Conservation (phyloP, 345 rosid genomes). For the Eucalyptus marginata region DNA sequence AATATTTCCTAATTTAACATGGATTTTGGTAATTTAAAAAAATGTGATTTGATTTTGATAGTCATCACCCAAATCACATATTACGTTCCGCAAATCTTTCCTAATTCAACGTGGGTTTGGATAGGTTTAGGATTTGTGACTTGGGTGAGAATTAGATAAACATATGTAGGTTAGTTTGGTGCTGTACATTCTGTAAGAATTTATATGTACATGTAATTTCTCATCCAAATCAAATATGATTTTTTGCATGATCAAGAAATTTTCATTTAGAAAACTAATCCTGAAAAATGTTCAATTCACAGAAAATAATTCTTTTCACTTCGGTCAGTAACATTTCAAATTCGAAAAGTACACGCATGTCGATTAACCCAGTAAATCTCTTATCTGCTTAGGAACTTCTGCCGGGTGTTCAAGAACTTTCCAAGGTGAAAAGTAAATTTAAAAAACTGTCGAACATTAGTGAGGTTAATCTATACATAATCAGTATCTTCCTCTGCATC, state of each 20-base stretch:
- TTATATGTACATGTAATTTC: not conserved
- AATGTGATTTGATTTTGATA: not conserved
- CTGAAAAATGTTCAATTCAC: not conserved
- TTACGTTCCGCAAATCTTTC: not conserved
- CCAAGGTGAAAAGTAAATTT: not conserved
- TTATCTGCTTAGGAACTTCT: not conserved
- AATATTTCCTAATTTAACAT: not conserved
- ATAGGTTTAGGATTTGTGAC: not conserved
- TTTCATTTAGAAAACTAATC: not conserved
- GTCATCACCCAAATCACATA: not conserved
- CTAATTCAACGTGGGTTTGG: not conserved
- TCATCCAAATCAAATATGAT: not conserved
- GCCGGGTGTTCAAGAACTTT: not conserved
- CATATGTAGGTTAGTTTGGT: no score
- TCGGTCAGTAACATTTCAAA: not conserved
- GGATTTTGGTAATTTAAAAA: not conserved
- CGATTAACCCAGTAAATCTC: no score
- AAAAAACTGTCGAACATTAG: not conserved
- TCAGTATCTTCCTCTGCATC: not conserved
- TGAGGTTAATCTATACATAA: not conserved
- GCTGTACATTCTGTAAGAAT: no score
- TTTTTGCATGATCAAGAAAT: not conserved
- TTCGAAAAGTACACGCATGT: not conserved
- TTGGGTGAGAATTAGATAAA: not conserved
- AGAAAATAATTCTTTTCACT: not conserved